Percentiles rank a stretch among this genome's conserved stretches.
phyloP scores from a whole-genome alignment of 2,329 filamentous ascomycete genomes.

The Mycosphaerella sp. region DNA sequence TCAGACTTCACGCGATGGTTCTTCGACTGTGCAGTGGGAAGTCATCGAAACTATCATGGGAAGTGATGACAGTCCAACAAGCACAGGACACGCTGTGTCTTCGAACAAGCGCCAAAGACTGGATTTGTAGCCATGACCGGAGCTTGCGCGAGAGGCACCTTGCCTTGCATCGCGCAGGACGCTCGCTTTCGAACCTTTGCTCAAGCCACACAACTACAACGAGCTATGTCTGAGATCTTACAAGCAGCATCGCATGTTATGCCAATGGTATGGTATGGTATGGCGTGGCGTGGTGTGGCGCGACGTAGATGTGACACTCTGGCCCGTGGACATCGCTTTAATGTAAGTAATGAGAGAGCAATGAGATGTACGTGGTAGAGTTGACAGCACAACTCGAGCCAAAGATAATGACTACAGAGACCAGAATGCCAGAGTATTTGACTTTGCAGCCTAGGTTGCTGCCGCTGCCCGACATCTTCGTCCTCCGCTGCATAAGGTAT shows the following conservation, averaged over 20 bases:
- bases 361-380: not conserved
- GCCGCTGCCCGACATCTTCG: no score
- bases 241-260: not conserved
- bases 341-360: not conserved
- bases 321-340: not conserved
- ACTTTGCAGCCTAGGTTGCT: not conserved
- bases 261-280: not conserved
- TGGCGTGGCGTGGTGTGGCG: no score
- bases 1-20: constrained; percentile 57
- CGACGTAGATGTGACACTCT: not conserved
- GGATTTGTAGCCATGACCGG: constrained; percentile 2
- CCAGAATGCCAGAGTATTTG: not conserved
- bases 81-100: not conserved
- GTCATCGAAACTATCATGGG: constrained; percentile 57
- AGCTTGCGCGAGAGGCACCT: not conserved
- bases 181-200: not conserved
- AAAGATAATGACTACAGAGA: not conserved
- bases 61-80: constrained; percentile 14
- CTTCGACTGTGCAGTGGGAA: constrained; percentile 71
- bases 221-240: not conserved
- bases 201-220: not conserved
- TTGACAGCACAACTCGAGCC: not conserved
- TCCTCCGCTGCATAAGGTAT: no score
- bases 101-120: constrained; percentile 23
- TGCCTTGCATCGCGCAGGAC: not conserved